Conservation (phyloP, 768 basidiomycete genomes). For the Agrocybe chaxingu region DNA sequence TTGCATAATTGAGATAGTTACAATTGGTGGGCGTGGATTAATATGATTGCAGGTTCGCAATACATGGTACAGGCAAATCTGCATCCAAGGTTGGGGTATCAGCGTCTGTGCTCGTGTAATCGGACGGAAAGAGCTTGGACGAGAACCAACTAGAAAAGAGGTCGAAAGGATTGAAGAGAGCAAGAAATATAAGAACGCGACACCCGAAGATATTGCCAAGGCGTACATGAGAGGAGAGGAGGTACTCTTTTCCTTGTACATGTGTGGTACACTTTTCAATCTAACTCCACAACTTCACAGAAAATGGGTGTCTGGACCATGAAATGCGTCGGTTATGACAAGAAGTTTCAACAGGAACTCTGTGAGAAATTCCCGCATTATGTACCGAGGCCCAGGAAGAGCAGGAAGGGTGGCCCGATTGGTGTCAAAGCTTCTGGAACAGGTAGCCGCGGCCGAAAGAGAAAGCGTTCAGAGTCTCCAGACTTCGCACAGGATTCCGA, state of each 20-base stretch:
- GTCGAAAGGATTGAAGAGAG: slow-evolving; percentile 2
- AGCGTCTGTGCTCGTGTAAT: slow-evolving; percentile 7
- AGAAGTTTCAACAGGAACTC: slow-evolving; percentile 12
- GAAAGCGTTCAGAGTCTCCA: no score
- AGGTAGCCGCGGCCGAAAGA: no score
- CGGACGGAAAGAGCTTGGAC: slow-evolving; percentile 5
- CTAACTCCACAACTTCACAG: background rate
- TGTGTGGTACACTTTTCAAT: background rate
- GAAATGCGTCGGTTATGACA: slow-evolving; percentile 21
- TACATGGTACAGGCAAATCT: slow-evolving; percentile 11
- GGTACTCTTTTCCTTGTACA: slow-evolving; percentile 4
- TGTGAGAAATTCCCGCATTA: slow-evolving; percentile 8
- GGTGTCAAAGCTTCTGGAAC: no score
- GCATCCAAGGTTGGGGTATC: slow-evolving; percentile 8
- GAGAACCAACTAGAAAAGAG: slow-evolving; percentile 8
- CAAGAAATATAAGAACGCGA: slow-evolving; percentile 5
- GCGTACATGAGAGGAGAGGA: slow-evolving; percentile 13
- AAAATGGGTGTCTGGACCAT: slow-evolving; percentile 16
- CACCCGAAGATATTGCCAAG: slow-evolving; percentile 10
- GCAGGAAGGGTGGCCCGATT: background rate
- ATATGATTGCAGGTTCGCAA: slow-evolving; percentile 5
- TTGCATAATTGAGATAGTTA: background rate
- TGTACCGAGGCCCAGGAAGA: slow-evolving; percentile 5
- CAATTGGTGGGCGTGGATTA: background rate
- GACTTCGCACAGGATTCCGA: no score